Evolutionary conservation across 169 alveolate genomes (phyloP).

Genomic region (Perkinsus olseni): DNA sequence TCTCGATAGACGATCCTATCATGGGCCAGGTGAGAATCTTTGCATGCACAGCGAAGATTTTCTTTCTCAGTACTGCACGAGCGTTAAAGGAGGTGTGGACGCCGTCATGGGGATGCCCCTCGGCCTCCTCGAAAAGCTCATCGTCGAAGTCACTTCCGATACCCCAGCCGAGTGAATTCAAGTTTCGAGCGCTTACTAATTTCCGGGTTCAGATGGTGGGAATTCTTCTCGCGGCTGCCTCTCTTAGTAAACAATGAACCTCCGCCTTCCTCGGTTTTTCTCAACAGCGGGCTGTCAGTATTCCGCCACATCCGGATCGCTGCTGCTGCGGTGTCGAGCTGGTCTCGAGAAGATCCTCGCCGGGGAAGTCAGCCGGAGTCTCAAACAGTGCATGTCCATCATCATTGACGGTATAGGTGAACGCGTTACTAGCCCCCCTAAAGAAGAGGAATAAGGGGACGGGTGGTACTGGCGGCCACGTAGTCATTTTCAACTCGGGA

Average conservation of each 20-base stretch:
- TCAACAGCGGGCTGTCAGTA: background rate
- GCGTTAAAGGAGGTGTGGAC: background rate
- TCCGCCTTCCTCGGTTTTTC: background rate
- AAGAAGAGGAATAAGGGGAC: background rate
- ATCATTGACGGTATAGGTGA: background rate
- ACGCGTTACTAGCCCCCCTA: background rate
- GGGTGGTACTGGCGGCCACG: background rate
- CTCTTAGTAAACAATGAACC: background rate
- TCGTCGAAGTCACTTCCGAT: background rate
- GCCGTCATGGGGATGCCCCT: background rate
- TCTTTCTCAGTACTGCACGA: background rate
- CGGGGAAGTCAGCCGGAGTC: background rate
- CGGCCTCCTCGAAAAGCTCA: background rate
- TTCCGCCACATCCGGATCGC: background rate
- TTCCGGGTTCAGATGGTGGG: background rate
- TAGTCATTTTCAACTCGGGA: background rate
- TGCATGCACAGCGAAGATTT: background rate
- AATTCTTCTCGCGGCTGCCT: background rate
- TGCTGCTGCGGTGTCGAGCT: background rate
- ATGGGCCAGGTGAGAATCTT: background rate
- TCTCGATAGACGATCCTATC: background rate
- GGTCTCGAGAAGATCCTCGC: background rate
- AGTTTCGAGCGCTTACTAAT: background rate
- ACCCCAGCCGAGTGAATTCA: background rate
- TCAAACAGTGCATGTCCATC: background rate